phyloP scores from a whole-genome alignment of 2,329 filamentous ascomycete species.

The Colletotrichum musae region DNA sequence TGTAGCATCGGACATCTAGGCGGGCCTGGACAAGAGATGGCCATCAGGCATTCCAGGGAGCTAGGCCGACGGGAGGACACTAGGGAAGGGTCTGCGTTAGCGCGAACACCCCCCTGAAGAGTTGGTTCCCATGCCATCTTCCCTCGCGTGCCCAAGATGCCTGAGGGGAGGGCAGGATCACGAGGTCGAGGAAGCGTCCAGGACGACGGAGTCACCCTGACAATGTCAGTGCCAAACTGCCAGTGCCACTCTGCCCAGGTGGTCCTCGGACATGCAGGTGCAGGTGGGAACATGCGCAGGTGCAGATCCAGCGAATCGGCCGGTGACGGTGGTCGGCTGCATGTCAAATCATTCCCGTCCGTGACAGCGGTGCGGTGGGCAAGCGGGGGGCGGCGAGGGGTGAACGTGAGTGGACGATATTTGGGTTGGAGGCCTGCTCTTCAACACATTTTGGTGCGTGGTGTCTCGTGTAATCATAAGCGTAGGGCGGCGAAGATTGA shows the following conservation, averaged over 20 bases:
- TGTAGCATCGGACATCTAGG: slow-evolving; percentile 11
- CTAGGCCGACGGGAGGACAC: slow-evolving; percentile 10
- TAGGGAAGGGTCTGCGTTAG: slow-evolving; percentile 24
- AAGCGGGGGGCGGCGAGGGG: not conserved
- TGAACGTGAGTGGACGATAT: not conserved
- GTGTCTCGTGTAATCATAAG: too few species aligned
- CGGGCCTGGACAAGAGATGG: slow-evolving; percentile 14
- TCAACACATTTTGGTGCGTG: too few species aligned
- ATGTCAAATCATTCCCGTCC: slow-evolving; percentile 27
- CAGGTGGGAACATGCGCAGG: slow-evolving; percentile 1
- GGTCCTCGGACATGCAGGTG: slow-evolving; percentile 21
- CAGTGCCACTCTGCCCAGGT: too few species aligned
- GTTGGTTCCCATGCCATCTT: not conserved
- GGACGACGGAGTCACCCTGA: not conserved
- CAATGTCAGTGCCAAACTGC: too few species aligned
- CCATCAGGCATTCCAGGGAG: slow-evolving; percentile 2
- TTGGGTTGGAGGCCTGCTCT: too few species aligned
- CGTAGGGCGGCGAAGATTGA: not conserved
- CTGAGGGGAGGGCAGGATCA: slow-evolving; percentile 17
- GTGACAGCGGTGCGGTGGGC: slow-evolving; percentile 22
- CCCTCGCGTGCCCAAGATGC: slow-evolving; percentile 5
- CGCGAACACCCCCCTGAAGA: slow-evolving; percentile 31
- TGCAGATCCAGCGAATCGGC: slow-evolving; percentile 28
- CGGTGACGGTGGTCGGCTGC: slow-evolving; percentile 30
- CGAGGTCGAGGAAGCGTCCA: not conserved